Percentiles rank a stretch among this genome's conserved stretches.
Conservation (phyloP, 257 asterid genomes). For the Fraxinus excelsior region DNA sequence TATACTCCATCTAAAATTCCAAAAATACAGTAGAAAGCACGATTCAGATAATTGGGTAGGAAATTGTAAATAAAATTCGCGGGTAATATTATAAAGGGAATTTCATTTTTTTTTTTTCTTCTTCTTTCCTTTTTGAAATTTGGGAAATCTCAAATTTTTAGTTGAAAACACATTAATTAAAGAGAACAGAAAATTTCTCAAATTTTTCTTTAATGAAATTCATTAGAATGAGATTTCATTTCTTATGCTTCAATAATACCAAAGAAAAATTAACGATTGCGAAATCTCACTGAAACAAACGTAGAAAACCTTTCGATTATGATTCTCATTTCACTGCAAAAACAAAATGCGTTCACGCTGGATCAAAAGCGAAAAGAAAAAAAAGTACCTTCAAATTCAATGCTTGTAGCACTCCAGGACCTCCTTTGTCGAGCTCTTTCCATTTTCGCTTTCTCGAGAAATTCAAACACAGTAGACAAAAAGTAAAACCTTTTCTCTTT, state of each 20-base stretch:
- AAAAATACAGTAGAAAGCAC: constrained; percentile 9
- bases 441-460: constrained; percentile 34
- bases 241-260: not conserved
- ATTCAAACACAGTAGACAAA: constrained; percentile 3
- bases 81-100: not conserved
- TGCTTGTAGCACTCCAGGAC: constrained; percentile 36
- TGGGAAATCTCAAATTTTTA: constrained; percentile 4
- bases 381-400: constrained; percentile 44
- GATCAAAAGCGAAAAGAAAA: not conserved
- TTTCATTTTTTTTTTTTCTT: not conserved
- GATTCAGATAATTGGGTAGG: constrained; percentile 18
- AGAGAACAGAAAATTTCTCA: not conserved
- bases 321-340: not conserved
- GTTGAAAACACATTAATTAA: constrained; percentile 7
- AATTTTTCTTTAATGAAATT: too few species aligned
- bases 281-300: not conserved
- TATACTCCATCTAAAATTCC: not conserved
- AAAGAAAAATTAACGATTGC: not conserved
- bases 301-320: not conserved
- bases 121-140: not conserved
- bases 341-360: not conserved
- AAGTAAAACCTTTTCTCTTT: not conserved
- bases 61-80: constrained; percentile 15
- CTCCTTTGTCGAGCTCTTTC: constrained; percentile 48
- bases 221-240: not conserved